Base-by-base conservation (phyloP, 73 alveolate genomes). In the Blepharisma stoltei region DNA sequence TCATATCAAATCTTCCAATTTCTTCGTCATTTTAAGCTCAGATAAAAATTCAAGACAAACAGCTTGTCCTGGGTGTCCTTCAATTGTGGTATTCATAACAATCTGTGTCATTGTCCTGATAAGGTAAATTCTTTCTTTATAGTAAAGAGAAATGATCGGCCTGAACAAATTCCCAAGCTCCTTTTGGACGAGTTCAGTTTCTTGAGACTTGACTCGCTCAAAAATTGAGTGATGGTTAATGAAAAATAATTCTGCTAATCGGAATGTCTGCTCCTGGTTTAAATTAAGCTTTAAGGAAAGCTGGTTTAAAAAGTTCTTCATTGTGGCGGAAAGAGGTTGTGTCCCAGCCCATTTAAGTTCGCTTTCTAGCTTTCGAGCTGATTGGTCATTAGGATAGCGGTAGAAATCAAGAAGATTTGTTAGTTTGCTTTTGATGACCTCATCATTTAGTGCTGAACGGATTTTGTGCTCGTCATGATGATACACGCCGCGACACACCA, bases 71-170 rank as follows among this genome's bases (percentile, higher is more conserved):
- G 46, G 46, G 73, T 60, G 14, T 14, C 23, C 23, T 9, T 60
- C 73, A 60, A 14, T 25, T n/a, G 49, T n/a, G 46, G 73, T 20
- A 25, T 20, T n/a, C 46, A 60, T 20, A 11, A 60, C 73, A 18
- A 60, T 8, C 14, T n/a, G 18, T 3, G 73, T 25, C 73, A 60
- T 38, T 9, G 73, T 9, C 46, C 23, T 60, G 18, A 60, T 25
- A 60, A 60, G 73, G 46, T n/a, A 14, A 18, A 60, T 60, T 25
- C 73, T n/a, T 25, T 60, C 73, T 60, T 60, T 60, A 25, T 60
- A 60, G 46, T 60, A 60, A 25, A 60, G 73, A 20, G 23, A 9
- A n/a, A 25, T 60, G 2, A 25, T 9, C 3, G 73, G 46, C 46
- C 23, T 60, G 18, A 25, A 14, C 5, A n/a, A 18, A 2, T n/a